Percentiles rank a stretch among this genome's conserved stretches.
phyloP scores from a whole-genome alignment of 1,284 basidiomycete genomes.

The Cystobasidiaceae sp. region DNA sequence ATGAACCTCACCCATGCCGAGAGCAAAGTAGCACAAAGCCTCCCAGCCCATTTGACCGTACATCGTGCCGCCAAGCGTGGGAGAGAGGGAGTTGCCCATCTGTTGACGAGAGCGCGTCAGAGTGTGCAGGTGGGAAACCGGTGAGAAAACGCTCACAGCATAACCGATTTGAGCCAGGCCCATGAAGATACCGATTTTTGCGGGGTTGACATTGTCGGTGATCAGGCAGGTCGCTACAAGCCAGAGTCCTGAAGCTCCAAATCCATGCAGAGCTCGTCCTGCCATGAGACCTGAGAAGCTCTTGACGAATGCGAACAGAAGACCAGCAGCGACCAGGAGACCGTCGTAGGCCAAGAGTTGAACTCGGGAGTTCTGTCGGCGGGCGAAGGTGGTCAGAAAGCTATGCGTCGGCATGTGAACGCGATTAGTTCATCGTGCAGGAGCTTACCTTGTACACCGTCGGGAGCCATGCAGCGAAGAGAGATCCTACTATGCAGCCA shows the following conservation, averaged over 20 bases:
- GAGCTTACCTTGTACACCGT: background rate
- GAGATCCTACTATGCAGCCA: background rate
- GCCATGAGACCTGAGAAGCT: conserved; percentile 3
- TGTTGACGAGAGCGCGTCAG: background rate
- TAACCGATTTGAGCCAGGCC: conserved; percentile 8
- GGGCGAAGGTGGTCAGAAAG: background rate
- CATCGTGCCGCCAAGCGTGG: conserved; percentile 16
- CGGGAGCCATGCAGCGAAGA: background rate
- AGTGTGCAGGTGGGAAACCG: background rate
- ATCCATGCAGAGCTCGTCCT: conserved; percentile 6
- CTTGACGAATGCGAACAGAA: conserved; percentile 9
- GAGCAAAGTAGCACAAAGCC: conserved; percentile 1
- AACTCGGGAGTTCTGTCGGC: conserved; percentile 5
- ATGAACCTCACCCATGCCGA: conserved; percentile 6
- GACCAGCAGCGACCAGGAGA: background rate
- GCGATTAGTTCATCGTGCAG: background rate
- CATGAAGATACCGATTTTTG: background rate
- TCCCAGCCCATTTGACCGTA: conserved; percentile 13
- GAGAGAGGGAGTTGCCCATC: conserved; percentile 13
- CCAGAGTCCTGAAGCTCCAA: conserved; percentile 15
- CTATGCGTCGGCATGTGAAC: background rate
- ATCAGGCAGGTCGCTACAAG: background rate
- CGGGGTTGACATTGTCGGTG: conserved; percentile 4
- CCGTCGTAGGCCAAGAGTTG: background rate
- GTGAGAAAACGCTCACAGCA: background rate